phyloP scores from a whole-genome alignment of 2,329 filamentous ascomycete species.

The Pseudocercospora musae region DNA sequence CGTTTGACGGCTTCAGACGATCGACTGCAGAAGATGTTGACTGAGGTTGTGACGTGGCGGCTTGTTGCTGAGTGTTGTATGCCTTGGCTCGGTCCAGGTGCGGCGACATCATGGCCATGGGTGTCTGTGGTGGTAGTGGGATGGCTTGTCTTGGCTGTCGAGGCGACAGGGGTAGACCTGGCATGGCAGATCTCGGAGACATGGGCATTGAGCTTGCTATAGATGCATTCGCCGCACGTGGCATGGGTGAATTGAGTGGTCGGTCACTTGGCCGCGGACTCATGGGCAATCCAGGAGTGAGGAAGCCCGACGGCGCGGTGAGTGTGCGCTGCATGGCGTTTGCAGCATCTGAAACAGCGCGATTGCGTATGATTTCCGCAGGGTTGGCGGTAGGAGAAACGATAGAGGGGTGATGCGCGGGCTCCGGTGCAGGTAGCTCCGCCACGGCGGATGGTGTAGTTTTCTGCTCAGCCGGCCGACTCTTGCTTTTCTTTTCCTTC shows the following conservation, averaged over 20 bases:
- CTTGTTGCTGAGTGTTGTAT: slow-evolving; percentile 32
- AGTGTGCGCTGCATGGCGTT: slow-evolving; percentile 26
- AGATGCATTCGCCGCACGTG: slow-evolving; percentile 55
- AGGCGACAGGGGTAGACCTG: slow-evolving; percentile 62
- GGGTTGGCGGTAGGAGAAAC: slow-evolving; percentile 26
- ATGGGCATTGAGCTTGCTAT: slow-evolving; percentile 61
- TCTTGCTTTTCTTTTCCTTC: slow-evolving; percentile 62
- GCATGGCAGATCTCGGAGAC: slow-evolving; percentile 57
- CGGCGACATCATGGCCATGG: slow-evolving; percentile 59
- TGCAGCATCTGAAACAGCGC: slow-evolving; percentile 26
- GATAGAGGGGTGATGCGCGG: slow-evolving; percentile 17
- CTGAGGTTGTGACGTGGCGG: slow-evolving; percentile 1
- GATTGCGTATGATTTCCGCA: slow-evolving; percentile 29
- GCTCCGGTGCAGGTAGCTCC: slow-evolving; percentile 9
- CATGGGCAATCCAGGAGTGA: slow-evolving; percentile 62
- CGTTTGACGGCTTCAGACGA: slow-evolving; percentile 21
- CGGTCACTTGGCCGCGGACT: slow-evolving; percentile 61
- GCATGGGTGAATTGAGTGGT: slow-evolving; percentile 58
- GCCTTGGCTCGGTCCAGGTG: slow-evolving; percentile 40
- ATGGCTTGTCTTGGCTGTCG: slow-evolving; percentile 71
- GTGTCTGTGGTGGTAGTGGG: slow-evolving; percentile 67
- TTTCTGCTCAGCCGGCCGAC: slow-evolving; percentile 32
- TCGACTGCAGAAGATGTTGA: slow-evolving; percentile 20
- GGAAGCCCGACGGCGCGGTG: slow-evolving; percentile 46
- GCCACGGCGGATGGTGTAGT: slow-evolving; percentile 12